Base-by-base conservation (phyloP, 257 asterid species). In the Verbascum thapsus region DNA sequence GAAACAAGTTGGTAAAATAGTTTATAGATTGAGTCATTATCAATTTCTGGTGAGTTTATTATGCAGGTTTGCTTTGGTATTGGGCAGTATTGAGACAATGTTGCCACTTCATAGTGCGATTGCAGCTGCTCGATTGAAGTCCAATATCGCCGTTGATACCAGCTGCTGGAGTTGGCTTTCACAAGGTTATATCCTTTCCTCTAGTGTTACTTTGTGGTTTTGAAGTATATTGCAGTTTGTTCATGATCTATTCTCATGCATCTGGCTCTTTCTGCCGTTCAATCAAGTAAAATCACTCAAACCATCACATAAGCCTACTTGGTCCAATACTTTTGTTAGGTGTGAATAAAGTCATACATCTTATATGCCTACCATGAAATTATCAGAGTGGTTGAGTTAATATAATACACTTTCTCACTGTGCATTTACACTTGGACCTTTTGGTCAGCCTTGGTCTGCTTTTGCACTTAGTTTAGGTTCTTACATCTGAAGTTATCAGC, bases 91-190 rank as follows among this genome's bases (percentile, higher is more conserved):
- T 67, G 85, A 68, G 47, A 70, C 87, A 12, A 75, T 80, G 87
- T 42, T 80, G 71, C 90, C 90, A 11, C 79, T 83, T 18, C 90
- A 83, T 64, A 78, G 85, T 53, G 54, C 80, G 26, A 72, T 80
- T 63, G 87, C 90, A 13, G 78, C 83, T 53, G 81, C 90, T 66
- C 83, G 90, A 55, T 64, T 80, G 73, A 79, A 72, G 75, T 80
- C 90, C 34, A 78, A 78, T 53, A 76, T 83, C 12, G 87, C 87
- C 8, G 9, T 73, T 10, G 85, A 83, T 65, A 63, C 87, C 13
- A 9, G 78, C 58, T 73, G 75, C 72, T 83, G 90, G 87, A 83
- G 87, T 51, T 73, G 63, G 80, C 81, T 83, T 37, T 83, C 90
- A 54, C 83, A 64, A 80, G 90, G 90, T 83, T 40, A 8, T 1